A percentile compares a stretch with the other conserved stretches of the same genome.
Evolutionary conservation across 164 flowering plant genomes (phyloP).

Genomic region (Piper longum): DNA sequence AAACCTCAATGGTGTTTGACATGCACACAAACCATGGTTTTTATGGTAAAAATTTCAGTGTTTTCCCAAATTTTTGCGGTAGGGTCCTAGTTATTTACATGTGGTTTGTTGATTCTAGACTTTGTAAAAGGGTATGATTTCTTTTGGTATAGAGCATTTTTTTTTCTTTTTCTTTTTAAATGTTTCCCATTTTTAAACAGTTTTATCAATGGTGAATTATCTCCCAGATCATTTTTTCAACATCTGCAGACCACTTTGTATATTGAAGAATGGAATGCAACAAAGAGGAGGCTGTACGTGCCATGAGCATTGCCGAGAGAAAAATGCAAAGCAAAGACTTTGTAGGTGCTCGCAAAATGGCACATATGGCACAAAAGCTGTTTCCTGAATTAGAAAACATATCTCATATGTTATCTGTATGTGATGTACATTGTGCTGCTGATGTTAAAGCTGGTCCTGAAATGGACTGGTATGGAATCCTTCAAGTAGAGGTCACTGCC

Average conservation of each 20-base stretch:
- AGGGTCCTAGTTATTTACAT: too few species aligned
- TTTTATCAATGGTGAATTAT: too few species aligned
- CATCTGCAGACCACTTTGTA: neutral
- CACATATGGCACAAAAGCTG: constrained; percentile 49
- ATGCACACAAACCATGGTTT: too few species aligned
- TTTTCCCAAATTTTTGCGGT: too few species aligned
- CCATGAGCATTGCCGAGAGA: constrained; percentile 57
- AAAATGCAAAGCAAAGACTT: constrained; percentile 58
- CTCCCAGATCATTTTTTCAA: neutral
- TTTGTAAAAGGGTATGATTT: too few species aligned
- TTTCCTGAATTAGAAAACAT: constrained; percentile 44
- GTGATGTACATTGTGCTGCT: constrained; percentile 72
- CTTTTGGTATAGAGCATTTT: too few species aligned
- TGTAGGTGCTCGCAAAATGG: constrained; percentile 46
- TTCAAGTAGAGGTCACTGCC: constrained; percentile 47
- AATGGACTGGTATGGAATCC: constrained; percentile 69
- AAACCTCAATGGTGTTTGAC: too few species aligned
- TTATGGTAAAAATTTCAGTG: too few species aligned
- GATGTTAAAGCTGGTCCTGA: constrained; percentile 31
- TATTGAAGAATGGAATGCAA: constrained; percentile 60
- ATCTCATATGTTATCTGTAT: constrained; percentile 51
- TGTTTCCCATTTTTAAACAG: too few species aligned
- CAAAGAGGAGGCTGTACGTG: constrained; percentile 75
- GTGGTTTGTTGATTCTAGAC: too few species aligned
- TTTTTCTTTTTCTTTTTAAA: too few species aligned